Base-by-base conservation (phyloP, 768 basidiomycete genomes). In the Rickenella mellea region DNA sequence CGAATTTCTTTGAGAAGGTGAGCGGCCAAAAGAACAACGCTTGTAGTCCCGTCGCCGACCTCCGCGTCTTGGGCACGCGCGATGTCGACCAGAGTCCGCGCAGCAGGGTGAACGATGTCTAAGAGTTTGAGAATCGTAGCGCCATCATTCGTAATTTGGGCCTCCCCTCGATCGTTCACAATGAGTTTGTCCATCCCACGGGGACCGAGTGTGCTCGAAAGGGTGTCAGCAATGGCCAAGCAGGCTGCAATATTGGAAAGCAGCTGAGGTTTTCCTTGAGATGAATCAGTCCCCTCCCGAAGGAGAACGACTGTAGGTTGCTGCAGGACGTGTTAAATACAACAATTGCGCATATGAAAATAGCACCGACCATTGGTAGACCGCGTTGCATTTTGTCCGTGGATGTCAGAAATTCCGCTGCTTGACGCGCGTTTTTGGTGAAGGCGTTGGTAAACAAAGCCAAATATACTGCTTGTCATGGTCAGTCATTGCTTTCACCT, bases 61-160 rank as follows among this genome's bases (percentile, higher is more conserved):
- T 98, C 93, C 15, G 93, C 93, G 60, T 98, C 96, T 64, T 98
- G 94, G 11, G 96, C 93, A 25, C 96, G 80, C 31, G 92, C 96
- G 57, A 98, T 97, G 55, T 99, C 96, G 36, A 98, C 96, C 44
- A 99, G 70, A n/a, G 92, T 94, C 56, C 89, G 78, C 17, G 96
- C 96, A 43, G 96, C 94, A 36, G 96, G 96, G 62, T 99, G 96
- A 1, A 99, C 83, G 58, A 99, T 93, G 50, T 99, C 96, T 48
- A 99, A 76, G 46, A 99, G 73, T 63, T 96, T 94, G 57, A 99
- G 72, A 58, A 99, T 96, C 47, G 96, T 99, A 27, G 96, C 96
- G 45, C 96, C 96, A 75, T 99, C 96, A 63, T 99, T 99, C 17
- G 96, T 98, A 58, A 99, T 99, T 67, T 96, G 94, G 7, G 96